Base-by-base conservation (phyloP, 805 yeast species). In the Zygotorulaspora sp. region DNA sequence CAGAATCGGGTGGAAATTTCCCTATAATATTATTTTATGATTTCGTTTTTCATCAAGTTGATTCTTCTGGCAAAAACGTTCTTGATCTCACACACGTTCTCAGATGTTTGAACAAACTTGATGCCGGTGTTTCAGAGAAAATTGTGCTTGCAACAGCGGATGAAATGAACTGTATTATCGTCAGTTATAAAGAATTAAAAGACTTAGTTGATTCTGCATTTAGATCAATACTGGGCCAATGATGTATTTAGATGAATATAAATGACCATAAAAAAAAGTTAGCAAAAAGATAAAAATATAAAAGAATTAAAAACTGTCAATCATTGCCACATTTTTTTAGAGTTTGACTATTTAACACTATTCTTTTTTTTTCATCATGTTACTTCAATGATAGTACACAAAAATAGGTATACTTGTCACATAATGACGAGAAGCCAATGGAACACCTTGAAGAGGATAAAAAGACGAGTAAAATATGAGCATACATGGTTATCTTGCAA, bases 51-150 rank as follows among this genome's bases (percentile, higher is more conserved):
- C 92, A 84, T 53, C 95, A 86, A 57, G 74, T 71, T 25, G 88
- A 86, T 58, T 89, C 82, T 36, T 61, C 62, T 16, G 96, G 96
- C 10, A 72, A 73, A 50, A 88, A 95, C 2, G 75, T 79, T 2
- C 65, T 87, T 40, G 96, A 92, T 61, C 67, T 92, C 50, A 80
- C 88, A 1, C 87, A 87, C 58, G 89, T 88, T 5, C 65, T 92
- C 43, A 68, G 77, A 34, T 76, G 83, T 51, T 66, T 92, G 53
- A 90, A 90, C 63, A 92, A 90, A 62, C 67, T 92, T 47, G 98
- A 92, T 57, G 94, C 90, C 5, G 97, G 97, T 1, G 72, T 82
- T 22, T 88, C 85, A 35, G 98, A 92, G 62, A 78, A 76, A 48
- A 63, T 92, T 11, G 66, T 89, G 57, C 70, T 92, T 36, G 86